phyloP scores from a whole-genome alignment of 306 rosid species.

The Styphnolobium japonicum region DNA sequence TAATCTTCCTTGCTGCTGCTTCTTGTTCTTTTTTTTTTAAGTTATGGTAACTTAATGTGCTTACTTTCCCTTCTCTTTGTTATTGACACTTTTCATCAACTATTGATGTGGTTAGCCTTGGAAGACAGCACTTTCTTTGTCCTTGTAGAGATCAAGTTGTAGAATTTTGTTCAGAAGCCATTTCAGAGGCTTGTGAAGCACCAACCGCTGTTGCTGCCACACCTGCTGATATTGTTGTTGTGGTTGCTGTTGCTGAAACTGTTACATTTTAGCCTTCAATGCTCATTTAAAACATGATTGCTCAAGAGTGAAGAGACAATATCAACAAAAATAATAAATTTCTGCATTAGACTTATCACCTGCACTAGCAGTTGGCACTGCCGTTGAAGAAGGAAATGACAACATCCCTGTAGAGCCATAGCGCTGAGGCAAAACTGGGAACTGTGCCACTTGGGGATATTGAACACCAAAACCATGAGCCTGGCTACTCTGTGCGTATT shows the following conservation, averaged over 20 bases:
- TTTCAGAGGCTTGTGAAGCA: conserved; percentile 47
- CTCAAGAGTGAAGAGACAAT: background rate
- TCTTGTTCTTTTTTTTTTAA: background rate
- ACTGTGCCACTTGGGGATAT: conserved; percentile 65
- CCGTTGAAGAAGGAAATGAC: conserved; percentile 58
- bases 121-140: conserved; percentile 12
- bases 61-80: background rate
- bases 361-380: conserved; percentile 47
- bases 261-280: conserved; percentile 33
- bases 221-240: background rate
- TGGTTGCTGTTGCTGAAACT: conserved; percentile 32
- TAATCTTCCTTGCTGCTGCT: background rate
- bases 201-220: conserved; percentile 36
- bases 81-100: background rate
- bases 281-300: background rate
- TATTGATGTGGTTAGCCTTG: conserved; percentile 47
- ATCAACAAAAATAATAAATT: background rate
- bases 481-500: conserved; percentile 61
- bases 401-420: conserved; percentile 58
- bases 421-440: conserved; percentile 68
- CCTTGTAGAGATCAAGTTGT: conserved; percentile 36
- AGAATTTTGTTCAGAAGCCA: conserved; percentile 55
- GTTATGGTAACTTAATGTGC: background rate
- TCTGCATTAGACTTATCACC: conserved; percentile 37
- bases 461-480: conserved; percentile 66